A percentile compares a stretch with the other conserved stretches of the same genome.
These are phyloP conservation scores for Ogataea degrootiae DNA, from an alignment of 805 yeast species.

Conservation along the genomic window DNA sequence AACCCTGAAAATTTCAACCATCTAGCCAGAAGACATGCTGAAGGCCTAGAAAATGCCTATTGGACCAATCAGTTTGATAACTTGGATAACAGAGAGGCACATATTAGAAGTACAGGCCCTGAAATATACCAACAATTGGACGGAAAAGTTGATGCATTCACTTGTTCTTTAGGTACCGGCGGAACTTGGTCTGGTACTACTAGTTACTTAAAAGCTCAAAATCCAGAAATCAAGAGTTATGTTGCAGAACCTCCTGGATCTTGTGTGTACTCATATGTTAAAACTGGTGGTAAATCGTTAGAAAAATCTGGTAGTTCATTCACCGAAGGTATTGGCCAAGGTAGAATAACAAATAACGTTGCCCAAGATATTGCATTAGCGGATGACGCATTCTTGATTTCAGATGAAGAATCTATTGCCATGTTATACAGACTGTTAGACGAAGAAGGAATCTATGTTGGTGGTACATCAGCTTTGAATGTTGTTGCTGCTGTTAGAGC, in stretches of 20 bases:
- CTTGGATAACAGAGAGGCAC: conserved; percentile 82
- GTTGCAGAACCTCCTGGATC: conserved; percentile 96
- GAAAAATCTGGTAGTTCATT: conserved; percentile 80
- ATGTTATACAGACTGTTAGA: conserved; percentile 82
- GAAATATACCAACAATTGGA: conserved; percentile 84
- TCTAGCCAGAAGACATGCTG: conserved; percentile 83
- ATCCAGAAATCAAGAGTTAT: conserved; percentile 55
- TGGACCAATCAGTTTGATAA: conserved; percentile 95
- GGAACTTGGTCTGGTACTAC: conserved; percentile 89
- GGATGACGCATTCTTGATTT: conserved; percentile 76
- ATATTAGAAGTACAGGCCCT: conserved; percentile 86
- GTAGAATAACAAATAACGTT: conserved; percentile 82
- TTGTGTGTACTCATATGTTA: conserved; percentile 72
- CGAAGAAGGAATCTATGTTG: conserved; percentile 86
- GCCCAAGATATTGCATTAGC: conserved; percentile 63
- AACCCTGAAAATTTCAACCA: conserved; percentile 86
- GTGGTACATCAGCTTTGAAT: conserved; percentile 87
- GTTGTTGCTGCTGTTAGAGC: conserved; percentile 84
- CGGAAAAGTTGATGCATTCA: conserved; percentile 77
- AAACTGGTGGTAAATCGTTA: conserved; percentile 59
- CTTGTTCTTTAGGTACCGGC: conserved; percentile 91
- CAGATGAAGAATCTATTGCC: conserved; percentile 74
- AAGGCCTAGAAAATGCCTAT: conserved; percentile 66
- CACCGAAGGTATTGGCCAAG: conserved; percentile 97
- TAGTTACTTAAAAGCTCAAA: conserved; percentile 67